Base-by-base conservation (phyloP, 768 basidiomycete genomes). In the Boletus tomentosulus region DNA sequence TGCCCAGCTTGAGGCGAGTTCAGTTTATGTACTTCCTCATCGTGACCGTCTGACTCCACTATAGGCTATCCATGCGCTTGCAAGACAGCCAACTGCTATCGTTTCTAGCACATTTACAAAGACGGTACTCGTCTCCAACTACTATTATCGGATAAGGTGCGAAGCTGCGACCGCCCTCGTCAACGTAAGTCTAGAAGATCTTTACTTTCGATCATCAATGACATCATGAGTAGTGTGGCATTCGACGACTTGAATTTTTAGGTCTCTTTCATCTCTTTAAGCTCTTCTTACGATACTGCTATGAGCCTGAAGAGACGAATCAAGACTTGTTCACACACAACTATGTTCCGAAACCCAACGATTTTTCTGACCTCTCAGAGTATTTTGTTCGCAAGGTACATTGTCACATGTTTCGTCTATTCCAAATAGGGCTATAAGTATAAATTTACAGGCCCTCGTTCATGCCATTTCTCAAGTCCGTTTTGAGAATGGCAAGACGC, bases 191-290 rank as follows among this genome's bases (percentile, higher is more conserved):
- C 42, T 31, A 46, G 34, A 46, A 45, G 41, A 34, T 25, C 30
- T 22, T 41, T 10, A 46, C 24, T 24, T 46, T 54, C 44, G 59
- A 54, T 53, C 50, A 41, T 53, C 48, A 25, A 50, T 61, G 45
- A 61, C 50, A 46, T 45, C 3, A 42, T 44, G 35, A 47, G 5
- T 70, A 96, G 94, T 94, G 92, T 70, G 90, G 88, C n/a, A 81
- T 86, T 48, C 83, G 83, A 48, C 78, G 81, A 51, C 76, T 94
- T 31, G 88, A 97, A 57, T 93, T 91, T 66, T 74, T 98, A 54
- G 96, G 96, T 10, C 77, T 96, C 25, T 98, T 98, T 72, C 92
- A 96, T 67, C 80, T 99, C 31, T 91, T 97, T 78, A 99, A 98
- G 70, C 78, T 98, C 25, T 97, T 95, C 71, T 76, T 94, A 43